Evolutionary conservation across 306 rosid genomes (phyloP).

Genomic region (Dalbergia cochinchinensis): DNA sequence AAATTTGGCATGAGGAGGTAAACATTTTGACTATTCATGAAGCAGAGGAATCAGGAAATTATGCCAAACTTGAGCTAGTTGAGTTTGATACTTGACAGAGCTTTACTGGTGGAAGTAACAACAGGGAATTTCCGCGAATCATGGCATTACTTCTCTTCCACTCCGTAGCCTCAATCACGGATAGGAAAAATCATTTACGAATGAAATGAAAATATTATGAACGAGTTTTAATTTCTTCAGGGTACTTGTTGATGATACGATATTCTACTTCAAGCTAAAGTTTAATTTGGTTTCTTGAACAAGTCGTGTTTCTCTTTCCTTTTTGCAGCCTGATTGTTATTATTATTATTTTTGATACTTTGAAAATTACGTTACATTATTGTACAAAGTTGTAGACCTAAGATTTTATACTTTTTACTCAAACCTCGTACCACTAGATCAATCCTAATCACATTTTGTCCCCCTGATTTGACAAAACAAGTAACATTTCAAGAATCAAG

Average conservation of each 20-base stretch:
- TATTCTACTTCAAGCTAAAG: neutral
- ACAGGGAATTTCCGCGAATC: neutral
- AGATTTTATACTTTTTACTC: no score
- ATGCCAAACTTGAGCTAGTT: neutral
- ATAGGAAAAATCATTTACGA: neutral
- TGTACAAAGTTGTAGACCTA: no score
- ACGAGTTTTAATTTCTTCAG: neutral
- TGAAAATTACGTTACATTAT: no score
- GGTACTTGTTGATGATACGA: no score
- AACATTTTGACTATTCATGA: neutral
- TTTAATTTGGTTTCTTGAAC: neutral
- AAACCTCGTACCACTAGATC: no score
- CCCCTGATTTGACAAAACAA: no score
- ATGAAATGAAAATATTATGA: neutral
- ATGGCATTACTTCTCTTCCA: neutral
- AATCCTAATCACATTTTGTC: no score
- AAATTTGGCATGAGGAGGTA: neutral
- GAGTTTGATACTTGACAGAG: neutral
- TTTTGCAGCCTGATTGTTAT: no score
- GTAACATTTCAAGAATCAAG: neutral
- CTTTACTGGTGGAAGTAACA: neutral
- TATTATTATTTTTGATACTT: no score
- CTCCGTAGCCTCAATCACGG: constrained; percentile 1
- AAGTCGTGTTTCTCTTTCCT: no score
- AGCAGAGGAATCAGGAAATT: neutral